These are phyloP conservation scores for Lithospermum erythrorhizon DNA, from an alignment of 257 asterid genomes.

Conservation along the genomic window DNA sequence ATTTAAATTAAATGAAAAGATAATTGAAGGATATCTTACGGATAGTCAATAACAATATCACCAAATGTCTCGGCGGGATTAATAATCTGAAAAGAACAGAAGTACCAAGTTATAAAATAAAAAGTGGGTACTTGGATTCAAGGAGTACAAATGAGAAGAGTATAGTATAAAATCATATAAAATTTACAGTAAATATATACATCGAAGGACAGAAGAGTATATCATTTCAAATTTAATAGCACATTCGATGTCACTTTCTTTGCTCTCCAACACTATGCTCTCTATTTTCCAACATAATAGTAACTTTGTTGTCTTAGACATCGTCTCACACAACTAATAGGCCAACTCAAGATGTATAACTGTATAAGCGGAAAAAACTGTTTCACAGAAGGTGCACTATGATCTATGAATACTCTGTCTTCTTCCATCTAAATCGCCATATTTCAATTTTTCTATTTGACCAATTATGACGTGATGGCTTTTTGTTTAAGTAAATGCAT, in stretches of 20 bases:
- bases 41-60: constrained; percentile 96
- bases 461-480: not conserved
- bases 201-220: no score
- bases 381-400: no score
- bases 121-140: constrained; percentile 1
- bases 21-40: constrained; percentile 55
- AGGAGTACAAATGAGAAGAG: constrained; percentile 1
- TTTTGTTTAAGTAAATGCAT: not conserved
- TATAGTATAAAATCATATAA: not conserved
- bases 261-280: no score
- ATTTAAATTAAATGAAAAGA: constrained; percentile 6
- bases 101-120: constrained; percentile 8
- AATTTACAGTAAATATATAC: no score
- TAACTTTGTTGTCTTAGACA: no score
- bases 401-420: no score
- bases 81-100: constrained; percentile 50
- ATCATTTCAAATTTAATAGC: no score
- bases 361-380: no score
- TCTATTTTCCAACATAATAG: no score
- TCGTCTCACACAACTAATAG: no score
- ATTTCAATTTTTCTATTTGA: not conserved
- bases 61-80: constrained; percentile 99
- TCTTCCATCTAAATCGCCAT: not conserved
- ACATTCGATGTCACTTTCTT: no score
- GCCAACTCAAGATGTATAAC: no score